Conservation (phyloP, 805 yeast genomes). For the Pichia californica region DNA sequence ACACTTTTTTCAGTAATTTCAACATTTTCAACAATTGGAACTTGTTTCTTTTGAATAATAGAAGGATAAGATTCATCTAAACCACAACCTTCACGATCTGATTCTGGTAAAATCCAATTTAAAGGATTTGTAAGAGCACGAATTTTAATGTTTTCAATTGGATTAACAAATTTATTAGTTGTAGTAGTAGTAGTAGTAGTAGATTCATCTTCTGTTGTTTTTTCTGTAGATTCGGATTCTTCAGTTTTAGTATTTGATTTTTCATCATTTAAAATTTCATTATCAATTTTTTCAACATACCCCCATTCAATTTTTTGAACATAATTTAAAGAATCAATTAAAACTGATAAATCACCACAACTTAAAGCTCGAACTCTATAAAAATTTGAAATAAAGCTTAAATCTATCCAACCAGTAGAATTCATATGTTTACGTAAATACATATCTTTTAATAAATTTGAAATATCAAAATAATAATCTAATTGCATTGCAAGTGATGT, state of each 20-base stretch:
- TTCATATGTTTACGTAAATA: slow-evolving; percentile 80
- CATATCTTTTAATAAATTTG: slow-evolving; percentile 79
- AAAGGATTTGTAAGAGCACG: slow-evolving; percentile 53
- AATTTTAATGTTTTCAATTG: slow-evolving; percentile 33
- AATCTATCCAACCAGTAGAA: slow-evolving; percentile 63
- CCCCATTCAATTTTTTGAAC: slow-evolving; percentile 42
- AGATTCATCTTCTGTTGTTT: too few relatives aligned
- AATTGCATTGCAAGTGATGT: slow-evolving; percentile 46
- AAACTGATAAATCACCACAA: slow-evolving; percentile 44
- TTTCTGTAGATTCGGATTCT: background rate
- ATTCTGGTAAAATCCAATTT: slow-evolving; percentile 62
- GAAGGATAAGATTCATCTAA: slow-evolving; percentile 26
- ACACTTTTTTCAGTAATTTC: background rate
- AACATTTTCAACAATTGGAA: background rate
- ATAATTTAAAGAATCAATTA: slow-evolving; percentile 48
- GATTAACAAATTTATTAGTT: background rate
- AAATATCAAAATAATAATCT: slow-evolving; percentile 85
- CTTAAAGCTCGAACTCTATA: slow-evolving; percentile 67
- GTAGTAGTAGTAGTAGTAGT: too few relatives aligned
- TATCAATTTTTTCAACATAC: slow-evolving; percentile 14
- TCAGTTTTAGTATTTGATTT: slow-evolving; percentile 16
- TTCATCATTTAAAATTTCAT: slow-evolving; percentile 26
- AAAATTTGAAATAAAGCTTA: slow-evolving; percentile 58
- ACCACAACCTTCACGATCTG: slow-evolving; percentile 42
- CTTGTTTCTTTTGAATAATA: background rate